Evolutionary conservation across 1,284 basidiomycete species (phyloP), one percentile per base, ranked within the genome.

Genomic region (Boletus sp.): DNA sequence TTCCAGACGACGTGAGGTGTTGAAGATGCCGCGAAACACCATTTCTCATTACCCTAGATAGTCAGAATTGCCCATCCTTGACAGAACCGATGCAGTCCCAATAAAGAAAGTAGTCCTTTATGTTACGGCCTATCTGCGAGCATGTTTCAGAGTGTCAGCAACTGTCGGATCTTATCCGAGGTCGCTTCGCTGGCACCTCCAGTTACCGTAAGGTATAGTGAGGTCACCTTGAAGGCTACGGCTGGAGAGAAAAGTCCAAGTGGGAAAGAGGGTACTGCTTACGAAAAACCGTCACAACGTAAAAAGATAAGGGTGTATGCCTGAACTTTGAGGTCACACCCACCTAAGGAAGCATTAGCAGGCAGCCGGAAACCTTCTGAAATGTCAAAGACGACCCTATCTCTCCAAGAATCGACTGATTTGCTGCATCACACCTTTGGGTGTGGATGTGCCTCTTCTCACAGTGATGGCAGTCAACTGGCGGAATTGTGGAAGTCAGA

Each of bases 201-300:
- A 56, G 57, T 87, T 84, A n/a, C n/a, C n/a, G n/a, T n/a, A n/a
- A n/a, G n/a, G n/a, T n/a, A n/a, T n/a, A n/a, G n/a, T n/a, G n/a
- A 95, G 64, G 68, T 97, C 94, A 8, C 93, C 93, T 54, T 92
- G 92, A 69, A 97, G 97, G 26, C 96, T 82, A 60, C 92, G 92
- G 34, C 89, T 92, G 41, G 12, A 33, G 37, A 22, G 1, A 9
- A 25, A 43, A 20, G 19, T 20, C 10, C 10, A 5, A 26, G 9
- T n/a, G 25, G 3, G 29, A 29, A 38, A 44, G 10, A 46, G 25
- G 16, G 37, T 37, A 20, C 12, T 3, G 68, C 88, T 66, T 60
- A 94, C 77, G 94, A 94, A 66, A 94, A 84, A n/a, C 94, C 94
- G 48, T 81, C 76, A 17, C 76, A 72, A 51, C 92, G 82, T 34